Base-by-base conservation (phyloP, 2,329 filamentous ascomycete species). In the Colletotrichum acutatum region DNA sequence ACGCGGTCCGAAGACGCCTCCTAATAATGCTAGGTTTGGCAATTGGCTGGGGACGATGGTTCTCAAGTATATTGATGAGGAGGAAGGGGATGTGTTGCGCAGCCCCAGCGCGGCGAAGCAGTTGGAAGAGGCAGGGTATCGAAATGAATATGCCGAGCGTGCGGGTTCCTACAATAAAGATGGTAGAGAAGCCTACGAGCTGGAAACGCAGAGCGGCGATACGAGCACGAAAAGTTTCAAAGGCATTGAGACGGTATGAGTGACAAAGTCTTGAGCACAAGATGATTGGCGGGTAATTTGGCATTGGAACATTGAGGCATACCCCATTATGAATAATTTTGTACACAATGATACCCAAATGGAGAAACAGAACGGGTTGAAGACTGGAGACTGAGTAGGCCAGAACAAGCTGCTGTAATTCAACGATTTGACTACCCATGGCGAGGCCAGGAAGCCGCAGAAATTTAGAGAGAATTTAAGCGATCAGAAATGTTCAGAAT, bases 61-160 rank as follows among this genome's bases (percentile, higher is more conserved):
- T 9, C 54, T 72, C 46, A 62, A 61, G 9, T 72, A 72, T 26
- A 65, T 72, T 12, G 71, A 72, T 11, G 71, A 72, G 9, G 60
- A 72, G 5, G 46, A 56, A 16, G 66, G 60, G 2, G 56, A 12
- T 0, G 53, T 37, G 1, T 14, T 66, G 3, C 11, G 34, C 2
- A 22, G 42, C 5, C 19, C 66, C 0, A 46, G 28, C 26, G n/a
- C 54, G 5, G 56, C 61, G 5, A 70, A 66, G 54, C 52, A 37
- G 1, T 12, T 65, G 46, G 56, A 37, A 19, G 60, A 72, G 2
- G 56, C 46, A 5, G 66, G 32, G 30, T 32, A 66, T 4, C 1
- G 24, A 1, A n/a, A 14, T 3, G 66, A 49, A 24, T 59, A 22
- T 0, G 66, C 66, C 6, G 12, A 42, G n/a, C 32, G 26, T 8